Evolutionary conservation across 129 eudicot genomes (phyloP).

Genomic region (Flaveria ramosissima): DNA sequence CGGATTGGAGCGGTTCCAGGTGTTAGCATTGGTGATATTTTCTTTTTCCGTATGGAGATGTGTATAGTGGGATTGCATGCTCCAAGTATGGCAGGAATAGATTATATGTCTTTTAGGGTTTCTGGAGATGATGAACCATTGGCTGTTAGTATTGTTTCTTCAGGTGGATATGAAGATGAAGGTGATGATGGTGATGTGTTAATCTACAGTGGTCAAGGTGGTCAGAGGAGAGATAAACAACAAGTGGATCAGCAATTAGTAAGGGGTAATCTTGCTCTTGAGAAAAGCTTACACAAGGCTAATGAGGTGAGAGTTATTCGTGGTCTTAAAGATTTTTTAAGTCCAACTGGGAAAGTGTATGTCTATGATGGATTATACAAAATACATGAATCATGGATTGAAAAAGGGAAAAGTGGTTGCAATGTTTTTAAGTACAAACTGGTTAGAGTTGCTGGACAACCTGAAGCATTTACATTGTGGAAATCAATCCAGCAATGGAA

Average conservation of each 20-base stretch:
- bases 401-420: slow-evolving; percentile 74
- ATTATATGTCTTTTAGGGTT: slow-evolving; percentile 66
- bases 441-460: slow-evolving; percentile 71
- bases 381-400: slow-evolving; percentile 82
- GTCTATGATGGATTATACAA: slow-evolving; percentile 86
- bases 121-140: slow-evolving; percentile 72
- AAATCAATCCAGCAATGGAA: slow-evolving; percentile 84
- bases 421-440: slow-evolving; percentile 79
- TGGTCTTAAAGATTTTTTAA: slow-evolving; percentile 60
- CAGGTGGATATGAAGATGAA: slow-evolving; percentile 93
- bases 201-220: slow-evolving; percentile 91
- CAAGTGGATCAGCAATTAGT: slow-evolving; percentile 69
- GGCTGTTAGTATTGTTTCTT: slow-evolving; percentile 86
- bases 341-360: slow-evolving; percentile 65
- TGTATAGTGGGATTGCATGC: slow-evolving; percentile 83
- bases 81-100: slow-evolving; percentile 92
- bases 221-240: slow-evolving; percentile 64
- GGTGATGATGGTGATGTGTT: slow-evolving; percentile 79
- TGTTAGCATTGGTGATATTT: slow-evolving; percentile 81
- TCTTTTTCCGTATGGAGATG: slow-evolving; percentile 84
- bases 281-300: slow-evolving; percentile 76
- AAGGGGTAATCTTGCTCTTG: slow-evolving; percentile 91
- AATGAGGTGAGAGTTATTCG: slow-evolving; percentile 85
- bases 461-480: slow-evolving; percentile 78
- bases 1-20: slow-evolving; percentile 85